phyloP scores from a whole-genome alignment of 768 basidiomycete genomes.

The Lactifluus subvellereus region DNA sequence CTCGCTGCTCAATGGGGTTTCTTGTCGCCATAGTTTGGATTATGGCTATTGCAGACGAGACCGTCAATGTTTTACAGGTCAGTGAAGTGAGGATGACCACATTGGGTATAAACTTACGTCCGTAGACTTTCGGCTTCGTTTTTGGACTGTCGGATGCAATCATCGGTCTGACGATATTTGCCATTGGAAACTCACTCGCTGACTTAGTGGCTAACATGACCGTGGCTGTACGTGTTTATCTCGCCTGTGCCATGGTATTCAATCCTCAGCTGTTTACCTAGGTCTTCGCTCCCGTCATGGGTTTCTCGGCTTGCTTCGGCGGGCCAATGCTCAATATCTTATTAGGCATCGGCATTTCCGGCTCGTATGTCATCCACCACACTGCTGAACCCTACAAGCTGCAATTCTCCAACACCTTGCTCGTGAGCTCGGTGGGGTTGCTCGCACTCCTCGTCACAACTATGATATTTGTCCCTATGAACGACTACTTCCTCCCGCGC shows the following conservation, averaged over 20 bases:
- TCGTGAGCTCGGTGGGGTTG: constrained; percentile 82
- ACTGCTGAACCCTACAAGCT: constrained; percentile 61
- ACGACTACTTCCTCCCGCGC: constrained; percentile 73
- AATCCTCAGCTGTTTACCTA: constrained; percentile 26
- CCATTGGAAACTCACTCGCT: constrained; percentile 91
- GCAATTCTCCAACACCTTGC: constrained; percentile 73
- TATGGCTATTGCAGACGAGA: constrained; percentile 96
- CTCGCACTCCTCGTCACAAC: constrained; percentile 69
- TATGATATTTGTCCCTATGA: constrained; percentile 76
- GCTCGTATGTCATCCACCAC: constrained; percentile 73
- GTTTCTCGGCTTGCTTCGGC: constrained; percentile 92
- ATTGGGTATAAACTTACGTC: neutral
- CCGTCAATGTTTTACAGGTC: constrained; percentile 85
- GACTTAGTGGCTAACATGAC: constrained; percentile 97
- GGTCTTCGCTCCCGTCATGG: constrained; percentile 90
- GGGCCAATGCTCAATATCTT: constrained; percentile 91
- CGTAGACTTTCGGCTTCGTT: constrained; percentile 84
- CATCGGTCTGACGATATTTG: constrained; percentile 94
- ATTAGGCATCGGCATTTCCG: constrained; percentile 87
- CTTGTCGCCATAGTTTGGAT: constrained; percentile 92
- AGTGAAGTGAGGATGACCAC: neutral
- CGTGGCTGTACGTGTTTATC: constrained; percentile 59
- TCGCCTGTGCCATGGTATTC: neutral
- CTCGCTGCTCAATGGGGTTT: constrained; percentile 88
- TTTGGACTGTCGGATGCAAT: constrained; percentile 97